A percentile compares a stretch with the other conserved stretches of the same genome.
Conservation (phyloP, 345 rosid species). For the Aegle marmelos region DNA sequence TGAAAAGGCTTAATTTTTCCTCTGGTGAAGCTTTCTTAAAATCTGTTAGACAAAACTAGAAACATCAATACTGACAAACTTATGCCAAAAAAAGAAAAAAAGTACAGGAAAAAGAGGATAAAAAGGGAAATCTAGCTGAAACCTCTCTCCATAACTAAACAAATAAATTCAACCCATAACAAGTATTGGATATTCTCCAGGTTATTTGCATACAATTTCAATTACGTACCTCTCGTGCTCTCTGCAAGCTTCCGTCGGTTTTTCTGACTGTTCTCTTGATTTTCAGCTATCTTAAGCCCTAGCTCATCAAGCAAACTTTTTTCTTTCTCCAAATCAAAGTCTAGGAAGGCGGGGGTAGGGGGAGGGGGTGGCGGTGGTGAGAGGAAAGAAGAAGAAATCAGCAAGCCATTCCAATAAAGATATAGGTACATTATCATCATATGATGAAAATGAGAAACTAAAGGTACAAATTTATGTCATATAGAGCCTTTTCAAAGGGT, state of each 20-base stretch:
- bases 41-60: constrained; percentile 41
- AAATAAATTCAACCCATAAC: neutral
- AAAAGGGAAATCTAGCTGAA: neutral
- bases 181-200: neutral
- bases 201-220: neutral
- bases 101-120: neutral
- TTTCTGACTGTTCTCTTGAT: constrained; percentile 92
- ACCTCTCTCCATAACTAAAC: neutral
- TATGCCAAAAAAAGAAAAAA: neutral
- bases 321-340: constrained; percentile 93
- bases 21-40: constrained; percentile 95
- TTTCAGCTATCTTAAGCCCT: constrained; percentile 92
- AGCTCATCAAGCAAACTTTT: constrained; percentile 85
- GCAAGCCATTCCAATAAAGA: neutral
- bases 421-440: neutral
- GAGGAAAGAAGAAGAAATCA: neutral
- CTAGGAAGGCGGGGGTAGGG: too few relatives aligned
- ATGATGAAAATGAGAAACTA: neutral
- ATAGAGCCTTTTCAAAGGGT: neutral
- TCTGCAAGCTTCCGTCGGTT: constrained; percentile 97
- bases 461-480: neutral
- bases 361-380: too few relatives aligned
- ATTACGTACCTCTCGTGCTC: constrained; percentile 78
- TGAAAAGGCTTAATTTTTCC: constrained; percentile 80
- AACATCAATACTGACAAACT: neutral